Evolutionary conservation across 305 asterid species (phyloP), one percentile per base, ranked within the genome.

Genomic region (Fraxinus xanthoxyloides): DNA sequence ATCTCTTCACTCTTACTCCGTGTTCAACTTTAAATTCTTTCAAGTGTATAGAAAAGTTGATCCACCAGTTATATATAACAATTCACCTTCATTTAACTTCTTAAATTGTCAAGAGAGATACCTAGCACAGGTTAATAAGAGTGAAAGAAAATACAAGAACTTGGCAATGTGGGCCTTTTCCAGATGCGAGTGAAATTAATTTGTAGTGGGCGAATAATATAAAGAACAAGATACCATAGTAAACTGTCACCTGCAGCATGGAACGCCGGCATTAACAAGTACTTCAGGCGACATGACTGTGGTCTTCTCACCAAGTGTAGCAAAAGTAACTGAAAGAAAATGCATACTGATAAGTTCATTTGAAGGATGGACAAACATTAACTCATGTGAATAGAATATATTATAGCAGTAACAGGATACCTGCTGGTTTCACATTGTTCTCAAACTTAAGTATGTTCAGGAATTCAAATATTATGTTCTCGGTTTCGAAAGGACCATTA

Each of bases 261-360:
- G 99, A 85, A 96, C 94, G 80, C 98, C 98, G 40, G 97, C 96
- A 89, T 82, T 87, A 84, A 91, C 89, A 81, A 96, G 97, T 83
- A 96, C 98, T 92, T 96, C 98, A 1, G 99, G 99, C 72, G 99
- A 92, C 97, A 96, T 96, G 83, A 96, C 98, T 19, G 99, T 96
- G 43, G 95, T 94, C 95, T 96, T 96, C 95, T 96, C 96, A 77
- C 98, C 98, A 75, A 96, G 98, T 59, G 95, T 96, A 82, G 98
- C 91, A 87, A 94, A 96, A 86, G 96, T 93, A 88, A 96, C 99
- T 96, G 95, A 84, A 91, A 86, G 82, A 88, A 83, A 85, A 74
- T 67, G 80, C 72, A 80, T 67, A 85, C 8, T 13, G 24, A 51
- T 85, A 78, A 78, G 80, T 86, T 83, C 84, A 82, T 70, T 73